Percentiles rank a stretch among this genome's conserved stretches.
phyloP scores from a whole-genome alignment of 192 early-diverging fungal genomes.

The Coemansia sp. region DNA sequence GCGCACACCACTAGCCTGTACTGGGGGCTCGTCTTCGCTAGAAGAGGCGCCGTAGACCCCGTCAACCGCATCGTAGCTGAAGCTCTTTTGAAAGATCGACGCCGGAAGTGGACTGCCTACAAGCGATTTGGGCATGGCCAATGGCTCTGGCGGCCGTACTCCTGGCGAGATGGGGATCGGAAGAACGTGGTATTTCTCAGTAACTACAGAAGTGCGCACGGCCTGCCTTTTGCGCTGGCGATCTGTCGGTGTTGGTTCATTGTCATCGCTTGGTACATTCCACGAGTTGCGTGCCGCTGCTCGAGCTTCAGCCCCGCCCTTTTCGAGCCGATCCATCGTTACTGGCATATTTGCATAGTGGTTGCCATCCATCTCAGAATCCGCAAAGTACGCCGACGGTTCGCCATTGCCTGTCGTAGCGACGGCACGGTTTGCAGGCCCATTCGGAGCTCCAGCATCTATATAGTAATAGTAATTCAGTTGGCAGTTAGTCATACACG shows the following conservation, averaged over 20 bases:
- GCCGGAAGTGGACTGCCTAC: conserved; percentile 29
- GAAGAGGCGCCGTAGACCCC: conserved; percentile 34
- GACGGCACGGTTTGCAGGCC: neutral
- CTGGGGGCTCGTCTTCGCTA: conserved; percentile 19
- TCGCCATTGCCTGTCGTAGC: conserved; percentile 16
- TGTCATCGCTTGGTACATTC: conserved; percentile 37
- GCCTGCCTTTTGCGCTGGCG: conserved; percentile 43
- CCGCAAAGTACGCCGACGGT: conserved; percentile 37
- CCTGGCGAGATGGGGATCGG: conserved; percentile 15
- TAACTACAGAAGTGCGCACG: conserved; percentile 25
- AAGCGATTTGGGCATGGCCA: neutral
- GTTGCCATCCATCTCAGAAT: conserved; percentile 41
- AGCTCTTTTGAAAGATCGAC: conserved; percentile 31
- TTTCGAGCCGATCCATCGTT: neutral
- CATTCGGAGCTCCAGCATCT: neutral
- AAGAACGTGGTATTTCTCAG: conserved; percentile 40
- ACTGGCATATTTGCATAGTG: conserved; percentile 11
- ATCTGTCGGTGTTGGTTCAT: conserved; percentile 6
- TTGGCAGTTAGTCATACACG: neutral
- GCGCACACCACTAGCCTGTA: neutral
- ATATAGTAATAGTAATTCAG: neutral
- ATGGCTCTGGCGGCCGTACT: neutral
- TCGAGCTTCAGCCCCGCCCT: neutral
- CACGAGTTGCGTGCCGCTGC: conserved; percentile 35
- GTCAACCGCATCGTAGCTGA: conserved; percentile 13